Percentiles rank a stretch among this genome's conserved stretches.
These are phyloP conservation scores for Pseudocercospora fijiensis DNA, from an alignment of 2,329 filamentous ascomycete species.

Conservation along the genomic window DNA sequence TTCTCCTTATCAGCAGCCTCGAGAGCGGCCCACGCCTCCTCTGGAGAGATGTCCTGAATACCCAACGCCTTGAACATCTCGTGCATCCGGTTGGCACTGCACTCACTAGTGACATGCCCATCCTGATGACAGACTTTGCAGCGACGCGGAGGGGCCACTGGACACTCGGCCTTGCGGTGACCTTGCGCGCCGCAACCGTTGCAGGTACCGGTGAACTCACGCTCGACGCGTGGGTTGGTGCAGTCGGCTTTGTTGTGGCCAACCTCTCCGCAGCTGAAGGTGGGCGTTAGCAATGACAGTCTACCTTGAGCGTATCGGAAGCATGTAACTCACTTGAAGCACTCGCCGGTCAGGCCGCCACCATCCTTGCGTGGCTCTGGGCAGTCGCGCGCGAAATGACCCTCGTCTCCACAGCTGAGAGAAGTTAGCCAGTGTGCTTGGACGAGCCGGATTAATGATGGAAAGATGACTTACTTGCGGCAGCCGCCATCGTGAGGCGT, in stretches of 20 bases:
- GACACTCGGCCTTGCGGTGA: conserved; percentile 63
- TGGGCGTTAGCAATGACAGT: conserved; percentile 26
- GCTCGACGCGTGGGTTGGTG: conserved; percentile 54
- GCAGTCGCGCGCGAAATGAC: conserved; percentile 53
- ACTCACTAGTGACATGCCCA: conserved; percentile 56
- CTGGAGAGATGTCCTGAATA: conserved; percentile 41
- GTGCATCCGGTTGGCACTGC: conserved; percentile 60
- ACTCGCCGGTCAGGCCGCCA: conserved; percentile 45
- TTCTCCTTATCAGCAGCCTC: conserved; percentile 52
- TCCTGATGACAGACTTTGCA: conserved; percentile 64
- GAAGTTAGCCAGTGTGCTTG: conserved; percentile 32
- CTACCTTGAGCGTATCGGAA: conserved; percentile 30
- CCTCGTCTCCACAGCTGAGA: conserved; percentile 39
- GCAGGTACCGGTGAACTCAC: conserved; percentile 58
- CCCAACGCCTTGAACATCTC: conserved; percentile 51
- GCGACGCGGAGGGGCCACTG: conserved; percentile 56
- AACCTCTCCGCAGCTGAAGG: conserved; percentile 14
- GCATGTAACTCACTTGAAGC: conserved; percentile 53
- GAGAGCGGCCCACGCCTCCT: conserved; percentile 61
- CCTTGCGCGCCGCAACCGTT: conserved; percentile 56
- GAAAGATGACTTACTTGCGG: conserved; percentile 33
- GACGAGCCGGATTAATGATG: too few relatives aligned
- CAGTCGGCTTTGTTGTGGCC: conserved; percentile 66
- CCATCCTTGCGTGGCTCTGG: conserved; percentile 39
- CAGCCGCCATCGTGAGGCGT: conserved; percentile 38